Evolutionary conservation across 2,329 filamentous ascomycete species (phyloP), one percentile per base, ranked within the genome.

Genomic region (Dactylellina haptotyla): DNA sequence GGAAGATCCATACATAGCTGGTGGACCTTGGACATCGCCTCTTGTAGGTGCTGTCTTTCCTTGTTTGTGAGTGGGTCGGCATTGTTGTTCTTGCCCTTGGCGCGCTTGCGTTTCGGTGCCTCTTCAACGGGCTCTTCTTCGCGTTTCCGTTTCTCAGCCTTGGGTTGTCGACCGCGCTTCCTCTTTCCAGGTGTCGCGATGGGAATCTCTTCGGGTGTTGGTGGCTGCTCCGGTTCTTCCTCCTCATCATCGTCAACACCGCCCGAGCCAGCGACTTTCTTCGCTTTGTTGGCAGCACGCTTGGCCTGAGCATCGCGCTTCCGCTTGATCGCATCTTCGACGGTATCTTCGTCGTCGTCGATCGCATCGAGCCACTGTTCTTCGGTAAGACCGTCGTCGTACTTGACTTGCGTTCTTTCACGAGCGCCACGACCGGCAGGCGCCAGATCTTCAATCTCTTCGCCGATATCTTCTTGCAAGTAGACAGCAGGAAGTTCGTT

Each of bases 281-380:
- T 90, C 14, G 90, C 81, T 79, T 91, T 90, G 79, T 97, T 97
- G 6, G 84, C 83, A 57, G 90, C 88, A 34, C 93, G 89, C 80
- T 89, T 91, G 75, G 92, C 91, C 76, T 93, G 92, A 59, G 91
- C 88, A 3, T 92, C 92, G 79, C 93, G 89, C 79, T 97, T 98
- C 41, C 95, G 89, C 34, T 91, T 91, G 37, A 96, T 93, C 1
- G 95, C 95, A 61, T 92, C 93, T 80, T 98, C 95, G 28, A 97
- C 93, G 0, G 88, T 89, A 80, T 99, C 95, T 1, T 99, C 95
- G 56, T 97, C 93, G 73, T 96, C 94, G 80, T 99, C 95, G 30
- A 99, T 94, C 61, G 95, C 95, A 84, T 97, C 94, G 57, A 98
- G 87, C 95, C 95, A 99, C 81, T 99, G 96, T 83, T 99, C 95